Percentiles rank a stretch among this genome's conserved stretches.
phyloP scores from a whole-genome alignment of 495 filamentous ascomycete species.

The Daldinia vernicosa region DNA sequence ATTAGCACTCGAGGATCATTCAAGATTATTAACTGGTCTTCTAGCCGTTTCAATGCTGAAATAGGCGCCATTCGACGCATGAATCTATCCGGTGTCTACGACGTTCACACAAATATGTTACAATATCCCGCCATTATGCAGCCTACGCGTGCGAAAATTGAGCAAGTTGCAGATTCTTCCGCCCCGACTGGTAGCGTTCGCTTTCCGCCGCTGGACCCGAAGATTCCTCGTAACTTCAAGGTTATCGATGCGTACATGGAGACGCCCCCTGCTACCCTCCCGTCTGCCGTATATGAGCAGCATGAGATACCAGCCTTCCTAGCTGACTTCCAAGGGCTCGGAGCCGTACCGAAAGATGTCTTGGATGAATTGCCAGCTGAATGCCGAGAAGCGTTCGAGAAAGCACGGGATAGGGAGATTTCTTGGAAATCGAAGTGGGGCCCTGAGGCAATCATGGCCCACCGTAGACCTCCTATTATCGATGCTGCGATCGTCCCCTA shows the following conservation, averaged over 20 bases:
- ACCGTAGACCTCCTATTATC: conserved; percentile 57
- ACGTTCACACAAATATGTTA: conserved; percentile 91
- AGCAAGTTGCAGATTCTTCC: conserved; percentile 62
- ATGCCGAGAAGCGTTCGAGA: conserved; percentile 73
- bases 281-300: conserved; percentile 58
- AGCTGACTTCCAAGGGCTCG: conserved; percentile 72
- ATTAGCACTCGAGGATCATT: not conserved
- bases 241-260: conserved; percentile 76
- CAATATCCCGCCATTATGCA: conserved; percentile 89
- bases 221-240: conserved; percentile 76
- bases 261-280: conserved; percentile 58
- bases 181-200: conserved; percentile 48
- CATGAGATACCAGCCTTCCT: conserved; percentile 52
- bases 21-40: conserved; percentile 18
- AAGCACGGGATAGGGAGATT: conserved; percentile 66
- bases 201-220: conserved; percentile 71
- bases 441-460: conserved; percentile 63
- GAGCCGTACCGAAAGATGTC: conserved; percentile 71
- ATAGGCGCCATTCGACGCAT: conserved; percentile 69
- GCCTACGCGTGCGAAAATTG: conserved; percentile 85
- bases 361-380: conserved; percentile 74
- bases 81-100: conserved; percentile 83
- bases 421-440: conserved; percentile 79
- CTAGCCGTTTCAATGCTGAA: conserved; percentile 80
- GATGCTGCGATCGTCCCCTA: conserved; percentile 66